phyloP scores from a whole-genome alignment of 371 early-diverging fungal genomes.

The Rhizomucor miehei region DNA sequence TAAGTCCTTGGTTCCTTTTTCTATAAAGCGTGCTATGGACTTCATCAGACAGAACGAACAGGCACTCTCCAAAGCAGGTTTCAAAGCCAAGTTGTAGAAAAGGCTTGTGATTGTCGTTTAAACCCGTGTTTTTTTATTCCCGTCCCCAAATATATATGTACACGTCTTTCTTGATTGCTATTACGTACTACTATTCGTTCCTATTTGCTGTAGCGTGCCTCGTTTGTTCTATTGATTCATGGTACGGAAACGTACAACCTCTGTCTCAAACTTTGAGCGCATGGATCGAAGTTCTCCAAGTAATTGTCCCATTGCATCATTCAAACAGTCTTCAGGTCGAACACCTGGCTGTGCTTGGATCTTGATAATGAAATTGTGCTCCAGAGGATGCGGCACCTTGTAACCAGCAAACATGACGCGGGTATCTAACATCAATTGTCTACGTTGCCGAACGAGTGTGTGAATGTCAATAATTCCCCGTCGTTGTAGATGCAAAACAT shows the following conservation, averaged over 20 bases:
- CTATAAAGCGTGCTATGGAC: slow-evolving; percentile 27
- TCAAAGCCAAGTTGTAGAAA: slow-evolving; percentile 7
- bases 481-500: not conserved
- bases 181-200: no score
- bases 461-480: not conserved
- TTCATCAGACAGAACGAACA: slow-evolving; percentile 38
- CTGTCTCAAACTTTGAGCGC: slow-evolving; percentile 80
- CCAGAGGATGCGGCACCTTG: slow-evolving; percentile 97
- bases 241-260: slow-evolving; percentile 48
- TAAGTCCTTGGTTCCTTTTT: not conserved
- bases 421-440: slow-evolving; percentile 88
- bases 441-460: no score
- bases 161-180: not conserved
- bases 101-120: not conserved
- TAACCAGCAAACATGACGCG: slow-evolving; percentile 97
- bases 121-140: not conserved
- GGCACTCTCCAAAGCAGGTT: slow-evolving; percentile 2
- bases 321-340: slow-evolving; percentile 79
- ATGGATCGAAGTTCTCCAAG: slow-evolving; percentile 80
- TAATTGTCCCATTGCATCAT: slow-evolving; percentile 73
- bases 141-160: not conserved
- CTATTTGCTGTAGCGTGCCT: no score
- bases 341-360: slow-evolving; percentile 89
- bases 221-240: not conserved
- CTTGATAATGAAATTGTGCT: slow-evolving; percentile 86